A percentile compares a stretch with the other conserved stretches of the same genome.
These are phyloP conservation scores for Capsella bursapastoris DNA, from an alignment of 345 rosid species.

Conservation along the genomic window DNA sequence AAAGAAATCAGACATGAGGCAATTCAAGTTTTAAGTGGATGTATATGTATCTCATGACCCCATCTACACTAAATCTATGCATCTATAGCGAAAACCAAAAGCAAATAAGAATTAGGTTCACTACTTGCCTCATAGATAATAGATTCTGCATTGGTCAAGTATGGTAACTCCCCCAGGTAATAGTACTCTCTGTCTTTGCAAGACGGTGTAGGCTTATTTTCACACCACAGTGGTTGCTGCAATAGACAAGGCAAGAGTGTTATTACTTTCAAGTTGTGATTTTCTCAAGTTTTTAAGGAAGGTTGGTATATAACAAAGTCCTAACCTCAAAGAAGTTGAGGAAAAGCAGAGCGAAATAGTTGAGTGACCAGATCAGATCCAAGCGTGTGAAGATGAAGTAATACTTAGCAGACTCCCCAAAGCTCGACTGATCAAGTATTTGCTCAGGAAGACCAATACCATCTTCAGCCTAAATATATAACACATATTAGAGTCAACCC, in stretches of 20 bases:
- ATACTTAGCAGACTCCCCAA: conserved; percentile 61
- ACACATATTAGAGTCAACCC: conserved; percentile 22
- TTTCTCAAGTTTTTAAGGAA: neutral
- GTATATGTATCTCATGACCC: neutral
- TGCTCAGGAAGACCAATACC: conserved; percentile 92
- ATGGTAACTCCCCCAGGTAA: conserved; percentile 91
- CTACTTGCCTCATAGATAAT: conserved; percentile 74
- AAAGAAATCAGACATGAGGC: neutral
- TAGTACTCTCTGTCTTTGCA: conserved; percentile 77
- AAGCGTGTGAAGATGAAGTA: conserved; percentile 68
- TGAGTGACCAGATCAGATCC: conserved; percentile 84
- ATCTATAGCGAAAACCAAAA: neutral
- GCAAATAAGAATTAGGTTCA: neutral
- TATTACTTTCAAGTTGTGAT: neutral
- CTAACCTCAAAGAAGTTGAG: conserved; percentile 91
- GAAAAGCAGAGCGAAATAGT: conserved; percentile 73
- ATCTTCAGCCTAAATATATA: conserved; percentile 81
- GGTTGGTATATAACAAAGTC: neutral
- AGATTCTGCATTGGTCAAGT: conserved; percentile 69
- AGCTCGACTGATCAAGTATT: conserved; percentile 73
- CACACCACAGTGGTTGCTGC: conserved; percentile 96
- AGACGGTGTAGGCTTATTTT: conserved; percentile 49
- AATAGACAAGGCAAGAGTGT: conserved; percentile 25
- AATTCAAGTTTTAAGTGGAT: neutral
- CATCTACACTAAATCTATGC: neutral